Evolutionary conservation across 306 rosid genomes (phyloP).

Genomic region (Citrullus mucosospermus): DNA sequence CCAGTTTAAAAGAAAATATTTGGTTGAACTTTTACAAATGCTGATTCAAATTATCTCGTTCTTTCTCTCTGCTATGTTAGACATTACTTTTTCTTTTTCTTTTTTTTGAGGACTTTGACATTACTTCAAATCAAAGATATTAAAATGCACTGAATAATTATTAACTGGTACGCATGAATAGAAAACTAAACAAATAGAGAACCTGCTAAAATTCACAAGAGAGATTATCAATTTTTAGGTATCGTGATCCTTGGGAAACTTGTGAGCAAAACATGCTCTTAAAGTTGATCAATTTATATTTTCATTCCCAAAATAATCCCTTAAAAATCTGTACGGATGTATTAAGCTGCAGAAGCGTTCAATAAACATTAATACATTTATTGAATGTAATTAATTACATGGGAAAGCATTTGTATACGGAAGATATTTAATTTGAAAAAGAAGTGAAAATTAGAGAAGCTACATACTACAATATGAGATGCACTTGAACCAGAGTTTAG

Average conservation of each 20-base stretch:
- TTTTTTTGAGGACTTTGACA: not conserved
- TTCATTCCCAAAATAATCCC: not conserved
- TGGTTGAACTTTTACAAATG: not conserved
- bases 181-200: not conserved
- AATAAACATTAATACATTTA: not conserved
- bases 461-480: conserved; percentile 69
- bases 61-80: not conserved
- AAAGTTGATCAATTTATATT: not conserved
- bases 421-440: conserved; percentile 5
- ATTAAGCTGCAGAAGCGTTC: not conserved
- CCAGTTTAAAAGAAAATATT: not conserved
- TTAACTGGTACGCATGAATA: not conserved
- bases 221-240: not conserved
- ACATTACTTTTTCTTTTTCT: too few species aligned
- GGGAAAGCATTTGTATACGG: not conserved
- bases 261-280: not conserved
- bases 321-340: not conserved
- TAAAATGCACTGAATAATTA: not conserved
- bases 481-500: conserved; percentile 84
- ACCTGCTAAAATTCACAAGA: not conserved
- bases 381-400: not conserved
- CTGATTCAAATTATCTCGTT: not conserved
- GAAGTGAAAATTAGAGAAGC: conserved; percentile 8
- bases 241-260: not conserved
- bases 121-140: not conserved